Evolutionary conservation across 805 yeast species (phyloP).

Genomic region (Pichia thaimueangensis): DNA sequence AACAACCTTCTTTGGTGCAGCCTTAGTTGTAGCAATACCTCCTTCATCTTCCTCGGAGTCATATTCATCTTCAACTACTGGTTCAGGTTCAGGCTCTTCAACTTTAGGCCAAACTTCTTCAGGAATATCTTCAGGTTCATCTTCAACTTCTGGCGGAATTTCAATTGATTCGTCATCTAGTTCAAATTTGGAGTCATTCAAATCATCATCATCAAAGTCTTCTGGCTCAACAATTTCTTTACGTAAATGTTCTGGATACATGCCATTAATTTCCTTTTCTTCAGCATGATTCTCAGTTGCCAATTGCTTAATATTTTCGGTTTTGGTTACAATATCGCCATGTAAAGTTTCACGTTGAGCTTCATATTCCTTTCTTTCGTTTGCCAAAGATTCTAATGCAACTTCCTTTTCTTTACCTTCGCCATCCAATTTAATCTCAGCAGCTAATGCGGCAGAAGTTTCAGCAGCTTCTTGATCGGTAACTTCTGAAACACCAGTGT

Average conservation of each 20-base stretch:
- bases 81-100: slow-evolving; percentile 11
- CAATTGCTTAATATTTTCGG: slow-evolving; percentile 30
- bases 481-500: slow-evolving; percentile 27
- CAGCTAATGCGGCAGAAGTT: slow-evolving; percentile 25
- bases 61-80: slow-evolving; percentile 27
- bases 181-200: slow-evolving; percentile 25
- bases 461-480: slow-evolving; percentile 19
- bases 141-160: slow-evolving; percentile 26
- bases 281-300: slow-evolving; percentile 35
- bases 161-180: slow-evolving; percentile 22
- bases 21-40: slow-evolving; percentile 22
- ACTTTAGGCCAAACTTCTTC: slow-evolving; percentile 19
- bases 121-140: slow-evolving; percentile 20
- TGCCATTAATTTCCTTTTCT: slow-evolving; percentile 41
- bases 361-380: slow-evolving; percentile 32
- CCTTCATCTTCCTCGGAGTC: slow-evolving; percentile 29
- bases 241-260: slow-evolving; percentile 48
- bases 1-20: slow-evolving; percentile 12
- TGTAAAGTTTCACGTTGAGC: slow-evolving; percentile 37
- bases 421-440: slow-evolving; percentile 15
- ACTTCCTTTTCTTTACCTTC: slow-evolving; percentile 15
- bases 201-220: slow-evolving; percentile 24
- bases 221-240: slow-evolving; percentile 23
- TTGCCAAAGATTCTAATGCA: slow-evolving; percentile 23
- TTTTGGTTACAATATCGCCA: slow-evolving; percentile 33